These are phyloP conservation scores for Gossypium laxum DNA, from an alignment of 441 rosid genomes.

Conservation along the genomic window DNA sequence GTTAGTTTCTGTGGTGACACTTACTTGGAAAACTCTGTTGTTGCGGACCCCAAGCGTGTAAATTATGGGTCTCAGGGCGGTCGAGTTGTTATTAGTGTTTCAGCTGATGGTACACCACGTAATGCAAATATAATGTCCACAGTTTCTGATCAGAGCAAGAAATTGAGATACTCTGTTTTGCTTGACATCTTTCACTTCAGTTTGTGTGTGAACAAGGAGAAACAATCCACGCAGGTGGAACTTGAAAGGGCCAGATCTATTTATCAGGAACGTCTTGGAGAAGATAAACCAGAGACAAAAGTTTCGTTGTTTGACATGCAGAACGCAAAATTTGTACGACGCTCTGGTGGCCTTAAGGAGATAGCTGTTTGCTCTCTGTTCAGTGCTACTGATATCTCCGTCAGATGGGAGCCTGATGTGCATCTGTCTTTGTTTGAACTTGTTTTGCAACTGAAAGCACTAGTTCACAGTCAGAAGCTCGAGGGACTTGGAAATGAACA, in stretches of 20 bases:
- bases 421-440: slow-evolving; percentile 79
- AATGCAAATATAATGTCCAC: slow-evolving; percentile 58
- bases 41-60: slow-evolving; percentile 89
- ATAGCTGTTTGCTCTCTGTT: slow-evolving; percentile 83
- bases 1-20: slow-evolving; percentile 63
- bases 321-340: slow-evolving; percentile 80
- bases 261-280: slow-evolving; percentile 70
- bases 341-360: slow-evolving; percentile 86
- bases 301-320: slow-evolving; percentile 70
- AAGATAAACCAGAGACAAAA: slow-evolving; percentile 47
- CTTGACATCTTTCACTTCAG: slow-evolving; percentile 71
- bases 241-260: slow-evolving; percentile 80
- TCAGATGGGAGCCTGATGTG: slow-evolving; percentile 91
- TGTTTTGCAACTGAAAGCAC: slow-evolving; percentile 51
- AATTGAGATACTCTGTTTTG: slow-evolving; percentile 58
- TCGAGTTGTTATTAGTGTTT: slow-evolving; percentile 46
- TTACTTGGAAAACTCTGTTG: slow-evolving; percentile 53
- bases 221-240: slow-evolving; percentile 80
- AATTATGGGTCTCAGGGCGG: slow-evolving; percentile 99
- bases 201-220: slow-evolving; percentile 75
- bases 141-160: slow-evolving; percentile 48
- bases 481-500: slow-evolving; percentile 32
- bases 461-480: slow-evolving; percentile 52
- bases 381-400: slow-evolving; percentile 79
- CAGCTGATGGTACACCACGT: slow-evolving; percentile 77